Evolutionary conservation across 441 rosid species (phyloP).

Genomic region (Populus tomentosa): DNA sequence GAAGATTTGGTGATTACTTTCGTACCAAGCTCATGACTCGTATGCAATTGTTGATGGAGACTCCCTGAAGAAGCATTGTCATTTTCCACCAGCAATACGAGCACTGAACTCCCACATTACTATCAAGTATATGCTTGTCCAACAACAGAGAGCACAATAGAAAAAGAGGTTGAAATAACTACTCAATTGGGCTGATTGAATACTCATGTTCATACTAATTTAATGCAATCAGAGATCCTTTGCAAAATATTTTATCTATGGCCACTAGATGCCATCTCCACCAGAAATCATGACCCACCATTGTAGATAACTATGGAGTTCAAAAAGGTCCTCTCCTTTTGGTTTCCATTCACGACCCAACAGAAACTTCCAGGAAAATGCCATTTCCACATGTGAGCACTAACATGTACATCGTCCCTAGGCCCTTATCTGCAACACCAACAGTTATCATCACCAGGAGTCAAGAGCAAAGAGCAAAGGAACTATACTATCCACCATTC

Average conservation of each 20-base stretch:
- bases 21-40: not conserved
- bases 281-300: not conserved
- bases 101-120: not conserved
- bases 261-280: not conserved
- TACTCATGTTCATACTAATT: not conserved
- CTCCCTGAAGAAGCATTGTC: not conserved
- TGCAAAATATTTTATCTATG: not conserved
- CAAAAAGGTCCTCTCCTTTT: not conserved
- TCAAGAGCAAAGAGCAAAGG: not conserved
- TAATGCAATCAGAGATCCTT: not conserved
- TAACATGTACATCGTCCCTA: not conserved
- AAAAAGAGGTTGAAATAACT: not conserved
- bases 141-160: not conserved
- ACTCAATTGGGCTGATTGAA: not conserved
- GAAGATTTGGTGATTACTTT: not conserved
- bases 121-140: too few relatives aligned
- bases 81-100: not conserved
- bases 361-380: not conserved
- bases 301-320: not conserved
- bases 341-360: not conserved
- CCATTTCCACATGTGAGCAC: not conserved
- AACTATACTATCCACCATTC: slow-evolving; percentile 12
- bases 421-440: not conserved
- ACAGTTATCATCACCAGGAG: not conserved
- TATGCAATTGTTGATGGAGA: not conserved